phyloP scores from a whole-genome alignment of 2,329 filamentous ascomycete species.

The Arthrobotrys conoides region DNA sequence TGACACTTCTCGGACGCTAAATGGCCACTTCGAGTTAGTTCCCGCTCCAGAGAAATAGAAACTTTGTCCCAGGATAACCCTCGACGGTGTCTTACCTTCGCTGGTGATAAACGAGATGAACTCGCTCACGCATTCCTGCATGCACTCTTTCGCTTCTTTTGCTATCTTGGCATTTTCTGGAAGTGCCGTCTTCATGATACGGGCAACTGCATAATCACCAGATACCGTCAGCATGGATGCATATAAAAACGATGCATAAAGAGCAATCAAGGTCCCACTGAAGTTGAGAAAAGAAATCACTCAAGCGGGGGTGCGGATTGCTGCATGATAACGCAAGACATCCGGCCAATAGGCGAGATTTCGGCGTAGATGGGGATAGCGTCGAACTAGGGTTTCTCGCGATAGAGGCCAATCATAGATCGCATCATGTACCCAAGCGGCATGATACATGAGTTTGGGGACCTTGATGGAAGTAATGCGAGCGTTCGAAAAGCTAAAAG shows the following conservation, averaged over 20 bases:
- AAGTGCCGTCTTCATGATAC: constrained; percentile 98
- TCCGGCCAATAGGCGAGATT: constrained; percentile 59
- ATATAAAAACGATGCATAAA: constrained; percentile 55
- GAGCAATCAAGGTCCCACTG: constrained; percentile 37
- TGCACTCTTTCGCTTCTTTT: constrained; percentile 99
- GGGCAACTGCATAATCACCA: constrained; percentile 80
- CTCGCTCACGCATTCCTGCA: constrained; percentile 99
- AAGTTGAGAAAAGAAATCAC: constrained; percentile 48
- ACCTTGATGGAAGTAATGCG: constrained; percentile 45
- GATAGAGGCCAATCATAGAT: constrained; percentile 60
- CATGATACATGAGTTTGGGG: constrained; percentile 46
- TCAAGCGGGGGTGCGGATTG: constrained; percentile 60
- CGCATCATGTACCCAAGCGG: constrained; percentile 59
- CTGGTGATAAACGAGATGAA: constrained; percentile 99
- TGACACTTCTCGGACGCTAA: constrained; percentile 98
- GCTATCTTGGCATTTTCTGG: constrained; percentile 99
- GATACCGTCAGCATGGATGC: constrained; percentile 62
- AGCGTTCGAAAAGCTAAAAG: constrained; percentile 50
- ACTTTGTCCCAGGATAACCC: constrained; percentile 36
- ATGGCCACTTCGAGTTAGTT: constrained; percentile 36
- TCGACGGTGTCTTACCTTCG: constrained; percentile 78
- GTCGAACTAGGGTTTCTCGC: constrained; percentile 60
- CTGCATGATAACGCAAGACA: constrained; percentile 59
- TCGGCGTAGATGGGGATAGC: constrained; percentile 58
- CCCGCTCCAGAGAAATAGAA: constrained; percentile 38